Conservation (phyloP, 2,329 filamentous ascomycete species). For the Nannizzia gypsea region DNA sequence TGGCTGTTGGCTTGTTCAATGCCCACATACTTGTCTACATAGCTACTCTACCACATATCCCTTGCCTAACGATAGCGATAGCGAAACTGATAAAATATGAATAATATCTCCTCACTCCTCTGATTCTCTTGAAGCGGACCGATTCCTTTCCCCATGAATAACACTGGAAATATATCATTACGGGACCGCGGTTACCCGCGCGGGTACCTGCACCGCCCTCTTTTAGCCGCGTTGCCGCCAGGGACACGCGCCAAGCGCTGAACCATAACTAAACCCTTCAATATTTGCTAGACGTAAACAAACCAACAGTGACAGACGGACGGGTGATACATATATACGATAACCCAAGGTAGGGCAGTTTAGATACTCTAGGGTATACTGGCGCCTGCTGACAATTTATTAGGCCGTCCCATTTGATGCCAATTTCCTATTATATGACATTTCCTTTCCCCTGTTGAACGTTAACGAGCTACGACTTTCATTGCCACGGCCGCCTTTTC, state of each 20-base stretch:
- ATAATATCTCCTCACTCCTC: not conserved
- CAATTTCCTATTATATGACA: not conserved
- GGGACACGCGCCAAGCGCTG: not conserved
- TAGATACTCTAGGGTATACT: no score
- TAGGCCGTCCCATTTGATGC: not conserved
- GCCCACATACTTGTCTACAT: not conserved
- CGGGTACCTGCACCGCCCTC: not conserved
- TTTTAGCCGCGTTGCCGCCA: not conserved
- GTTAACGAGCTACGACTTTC: not conserved
- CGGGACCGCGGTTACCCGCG: not conserved
- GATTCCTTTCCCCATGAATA: no score
- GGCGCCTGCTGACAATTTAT: not conserved
- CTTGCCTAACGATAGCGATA: not conserved
- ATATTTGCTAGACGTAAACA: not conserved
- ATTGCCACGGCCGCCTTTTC: not conserved
- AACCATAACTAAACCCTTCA: not conserved
- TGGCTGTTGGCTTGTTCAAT: not conserved
- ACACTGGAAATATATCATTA: no score
- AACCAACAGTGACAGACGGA: not conserved
- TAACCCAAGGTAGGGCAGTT: no score
- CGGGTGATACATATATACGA: not conserved
- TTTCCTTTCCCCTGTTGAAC: not conserved
- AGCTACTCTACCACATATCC: not conserved
- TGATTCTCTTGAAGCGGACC: not conserved
- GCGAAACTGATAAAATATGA: not conserved